Base-by-base conservation (phyloP, 1,284 basidiomycete species). In the Malassezia pachydermatis region DNA sequence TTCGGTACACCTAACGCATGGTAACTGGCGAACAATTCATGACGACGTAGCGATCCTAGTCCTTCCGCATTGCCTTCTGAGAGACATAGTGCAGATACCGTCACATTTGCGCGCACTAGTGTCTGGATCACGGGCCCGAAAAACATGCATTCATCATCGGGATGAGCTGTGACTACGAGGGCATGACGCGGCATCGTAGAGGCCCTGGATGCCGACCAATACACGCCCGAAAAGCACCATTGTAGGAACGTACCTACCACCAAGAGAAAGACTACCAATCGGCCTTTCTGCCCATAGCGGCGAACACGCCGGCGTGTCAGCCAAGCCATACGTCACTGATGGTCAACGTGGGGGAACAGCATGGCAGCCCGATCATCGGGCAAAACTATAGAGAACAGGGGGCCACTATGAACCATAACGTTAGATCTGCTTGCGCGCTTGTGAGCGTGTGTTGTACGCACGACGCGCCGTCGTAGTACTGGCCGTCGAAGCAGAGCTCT, bases 71-170 rank as follows among this genome's bases (percentile, higher is more conserved):
- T 79, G 10, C 49, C 49, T 10, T 59, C 37, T 4, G 48, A 78
- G 5, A 80, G 57, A 50, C 76, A 78, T 11, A 79, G 55, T 0
- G 71, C 74, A 4, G 60, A 60, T 1, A 76, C 60, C 5, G 67
- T 57, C 47, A 71, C 70, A 5, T 73, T 70, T 0, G 64, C 52
- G 4, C 49, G 59, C 14, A 84, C 74, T 2, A 80, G 76, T 23
- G 81, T 75, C 16, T 65, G 54, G 10, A 92, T 66, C 0, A 84
- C 84, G 0, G 88, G 88, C 0, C 81, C 83, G 66, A 94, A 94
- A 76, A 94, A 94, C 77, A 90, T 80, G 65, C 81, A 81, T 74
- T 92, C 88, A 67, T 92, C 88, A 67, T 92, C 88, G 2, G 87
- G 87, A 63, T 90, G 87, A 9, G 87, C 86, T 0, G 85, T 88